Evolutionary conservation across 768 basidiomycete species (phyloP).

Genomic region (Dacryopinax primogenitus): DNA sequence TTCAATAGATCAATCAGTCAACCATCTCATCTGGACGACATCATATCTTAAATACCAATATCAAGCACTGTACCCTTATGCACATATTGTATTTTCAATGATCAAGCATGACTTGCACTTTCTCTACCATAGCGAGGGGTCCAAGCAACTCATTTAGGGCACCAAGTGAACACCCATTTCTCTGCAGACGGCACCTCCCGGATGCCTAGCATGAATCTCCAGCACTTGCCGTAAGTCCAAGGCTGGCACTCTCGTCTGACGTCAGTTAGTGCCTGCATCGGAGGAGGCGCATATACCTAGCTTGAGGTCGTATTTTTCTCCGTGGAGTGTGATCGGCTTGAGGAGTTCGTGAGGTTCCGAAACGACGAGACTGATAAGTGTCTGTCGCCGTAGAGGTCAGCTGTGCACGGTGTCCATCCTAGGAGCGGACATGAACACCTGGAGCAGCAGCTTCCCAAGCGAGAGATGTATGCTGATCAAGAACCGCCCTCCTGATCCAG

Average conservation of each 20-base stretch:
- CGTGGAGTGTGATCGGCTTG: background rate
- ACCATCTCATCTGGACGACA: too few species aligned
- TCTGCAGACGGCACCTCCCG: background rate
- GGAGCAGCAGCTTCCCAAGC: background rate
- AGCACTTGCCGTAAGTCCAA: background rate
- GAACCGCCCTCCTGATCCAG: background rate
- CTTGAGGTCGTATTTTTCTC: background rate
- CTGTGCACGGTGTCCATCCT: background rate
- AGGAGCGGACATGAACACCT: background rate
- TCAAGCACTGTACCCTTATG: background rate
- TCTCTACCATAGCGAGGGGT: too few species aligned
- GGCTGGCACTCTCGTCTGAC: background rate
- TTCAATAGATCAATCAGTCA: background rate
- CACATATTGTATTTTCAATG: constrained; percentile 6
- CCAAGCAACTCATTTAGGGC: background rate
- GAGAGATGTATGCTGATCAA: background rate
- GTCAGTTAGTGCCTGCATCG: background rate
- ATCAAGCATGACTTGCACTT: too few species aligned
- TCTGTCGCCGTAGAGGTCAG: too few species aligned
- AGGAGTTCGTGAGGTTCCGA: background rate
- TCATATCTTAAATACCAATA: background rate
- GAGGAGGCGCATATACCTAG: constrained; percentile 5
- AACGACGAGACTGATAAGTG: background rate
- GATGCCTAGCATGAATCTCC: background rate
- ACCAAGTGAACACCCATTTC: constrained; percentile 6